Evolutionary conservation across 2,329 filamentous ascomycete genomes (phyloP).

Genomic region (Fusarium mangiferae): DNA sequence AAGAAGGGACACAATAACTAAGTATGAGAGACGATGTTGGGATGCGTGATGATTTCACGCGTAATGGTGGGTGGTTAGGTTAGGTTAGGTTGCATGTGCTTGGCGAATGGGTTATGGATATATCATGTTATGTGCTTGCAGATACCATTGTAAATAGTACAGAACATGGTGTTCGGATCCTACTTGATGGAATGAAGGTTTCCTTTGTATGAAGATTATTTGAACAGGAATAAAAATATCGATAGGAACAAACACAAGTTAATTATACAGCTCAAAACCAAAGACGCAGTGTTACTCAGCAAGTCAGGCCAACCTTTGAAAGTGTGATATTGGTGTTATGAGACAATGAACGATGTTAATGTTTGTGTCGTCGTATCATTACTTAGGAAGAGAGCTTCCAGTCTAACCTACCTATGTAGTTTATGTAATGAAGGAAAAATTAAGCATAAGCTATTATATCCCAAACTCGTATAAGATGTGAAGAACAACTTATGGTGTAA

Average conservation of each 20-base stretch:
- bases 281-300: background rate
- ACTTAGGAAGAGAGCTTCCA: background rate
- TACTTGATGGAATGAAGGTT: constrained; percentile 19
- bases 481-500: no score
- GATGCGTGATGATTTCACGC: constrained; percentile 34
- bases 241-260: background rate
- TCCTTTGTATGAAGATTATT: background rate
- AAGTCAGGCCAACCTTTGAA: background rate
- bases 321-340: background rate
- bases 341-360: background rate
- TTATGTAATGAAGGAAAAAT: background rate
- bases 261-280: background rate
- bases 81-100: constrained; percentile 15
- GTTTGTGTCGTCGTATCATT: background rate
- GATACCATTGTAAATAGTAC: constrained; percentile 36
- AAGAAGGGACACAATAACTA: constrained; percentile 21
- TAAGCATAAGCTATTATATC: no score
- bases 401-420: background rate
- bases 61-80: constrained; percentile 21
- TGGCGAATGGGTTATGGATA: constrained; percentile 42
- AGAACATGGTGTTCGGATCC: constrained; percentile 27
- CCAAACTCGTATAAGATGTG: background rate
- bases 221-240: background rate
- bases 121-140: constrained; percentile 34
- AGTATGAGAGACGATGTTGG: constrained; percentile 28